A percentile compares a stretch with the other conserved stretches of the same genome.
Conservation (phyloP, 768 basidiomycete genomes). For the Pisolithus orientalis region DNA sequence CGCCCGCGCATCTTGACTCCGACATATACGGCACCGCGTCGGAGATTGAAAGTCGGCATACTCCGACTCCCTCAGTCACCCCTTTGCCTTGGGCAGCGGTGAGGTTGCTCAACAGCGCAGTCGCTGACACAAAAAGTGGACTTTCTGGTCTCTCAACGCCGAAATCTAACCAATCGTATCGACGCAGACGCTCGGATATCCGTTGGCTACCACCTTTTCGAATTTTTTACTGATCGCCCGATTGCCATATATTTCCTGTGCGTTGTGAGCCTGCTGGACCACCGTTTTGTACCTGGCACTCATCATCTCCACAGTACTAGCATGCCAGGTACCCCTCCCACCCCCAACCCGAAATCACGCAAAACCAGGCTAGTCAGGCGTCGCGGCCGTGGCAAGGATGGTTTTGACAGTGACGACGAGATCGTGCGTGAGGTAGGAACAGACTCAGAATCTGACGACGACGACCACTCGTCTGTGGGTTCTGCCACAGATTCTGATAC, state of each 20-base stretch:
- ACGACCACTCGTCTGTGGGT: conserved; percentile 51
- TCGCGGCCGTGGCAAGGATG: conserved; percentile 54
- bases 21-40: conserved; percentile 21
- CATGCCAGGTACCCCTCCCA: conserved; percentile 43
- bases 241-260: too few species aligned
- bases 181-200: too few species aligned
- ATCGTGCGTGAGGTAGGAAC: conserved; percentile 64
- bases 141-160: too few species aligned
- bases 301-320: conserved; percentile 14
- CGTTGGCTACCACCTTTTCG: too few species aligned
- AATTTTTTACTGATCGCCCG: too few species aligned
- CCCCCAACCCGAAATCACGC: conserved; percentile 28
- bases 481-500: conserved; percentile 67
- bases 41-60: conserved; percentile 18
- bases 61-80: conserved; percentile 15
- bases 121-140: neutral
- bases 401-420: conserved; percentile 71
- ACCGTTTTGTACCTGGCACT: conserved; percentile 5
- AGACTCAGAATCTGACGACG: conserved; percentile 63
- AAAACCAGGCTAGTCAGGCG: conserved; percentile 48
- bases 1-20: conserved; percentile 6
- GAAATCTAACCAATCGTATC: too few species aligned
- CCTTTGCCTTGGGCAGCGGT: conserved; percentile 25
- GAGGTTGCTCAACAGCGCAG: conserved; percentile 7
- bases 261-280: too few species aligned